These are phyloP conservation scores for Hammondia hammondi DNA, from an alignment of 169 alveolate species.

Conservation along the genomic window DNA sequence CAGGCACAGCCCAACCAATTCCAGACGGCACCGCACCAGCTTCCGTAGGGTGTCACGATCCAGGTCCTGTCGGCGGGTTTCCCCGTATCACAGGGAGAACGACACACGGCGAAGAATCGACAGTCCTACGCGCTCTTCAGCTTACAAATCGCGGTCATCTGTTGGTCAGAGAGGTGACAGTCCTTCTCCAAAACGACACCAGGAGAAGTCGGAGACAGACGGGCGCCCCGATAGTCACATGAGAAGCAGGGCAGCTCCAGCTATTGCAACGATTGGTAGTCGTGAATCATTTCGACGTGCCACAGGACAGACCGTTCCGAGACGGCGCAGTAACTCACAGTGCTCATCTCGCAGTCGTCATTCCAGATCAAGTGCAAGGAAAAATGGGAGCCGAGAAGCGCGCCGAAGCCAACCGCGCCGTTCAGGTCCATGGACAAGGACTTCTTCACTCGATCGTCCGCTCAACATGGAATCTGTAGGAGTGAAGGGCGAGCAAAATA, in stretches of 20 bases:
- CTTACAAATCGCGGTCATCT: neutral
- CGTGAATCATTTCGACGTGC: slow-evolving; percentile 11
- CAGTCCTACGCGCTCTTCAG: neutral
- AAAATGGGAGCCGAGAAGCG: neutral
- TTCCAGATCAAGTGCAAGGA: neutral
- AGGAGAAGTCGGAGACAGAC: neutral
- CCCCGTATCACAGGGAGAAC: neutral
- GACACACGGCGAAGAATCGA: neutral
- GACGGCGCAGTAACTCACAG: neutral
- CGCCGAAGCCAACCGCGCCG: neutral
- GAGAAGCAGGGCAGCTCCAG: neutral
- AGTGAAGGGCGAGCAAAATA: too few species aligned
- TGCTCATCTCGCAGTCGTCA: neutral
- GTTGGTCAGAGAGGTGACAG: neutral
- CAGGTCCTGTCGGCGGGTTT: neutral
- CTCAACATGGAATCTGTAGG: too few species aligned
- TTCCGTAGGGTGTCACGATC: neutral
- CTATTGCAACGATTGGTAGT: slow-evolving; percentile 13
- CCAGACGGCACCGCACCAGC: neutral
- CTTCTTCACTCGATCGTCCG: neutral
- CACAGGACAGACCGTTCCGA: neutral
- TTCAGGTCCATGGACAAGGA: neutral
- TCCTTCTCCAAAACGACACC: neutral
- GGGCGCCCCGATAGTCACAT: neutral
- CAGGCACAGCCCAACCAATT: neutral